phyloP scores from a whole-genome alignment of 2,329 filamentous ascomycete genomes.

The Claviceps africana region DNA sequence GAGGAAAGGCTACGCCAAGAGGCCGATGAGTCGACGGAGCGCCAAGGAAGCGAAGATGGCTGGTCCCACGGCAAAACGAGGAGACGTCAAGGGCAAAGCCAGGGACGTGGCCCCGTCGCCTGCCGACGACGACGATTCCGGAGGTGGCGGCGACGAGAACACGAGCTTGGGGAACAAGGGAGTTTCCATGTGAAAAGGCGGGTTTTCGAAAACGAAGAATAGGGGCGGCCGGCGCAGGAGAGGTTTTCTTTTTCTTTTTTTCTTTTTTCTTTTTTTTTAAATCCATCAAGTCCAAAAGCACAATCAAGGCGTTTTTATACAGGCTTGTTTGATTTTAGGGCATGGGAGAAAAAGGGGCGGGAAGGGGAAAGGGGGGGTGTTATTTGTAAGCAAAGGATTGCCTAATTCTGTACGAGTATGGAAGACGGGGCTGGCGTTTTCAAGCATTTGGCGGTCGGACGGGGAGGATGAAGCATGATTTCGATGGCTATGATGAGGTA shows the following conservation, averaged over 20 bases:
- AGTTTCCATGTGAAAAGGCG: slow-evolving; percentile 28
- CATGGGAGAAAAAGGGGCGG: not conserved
- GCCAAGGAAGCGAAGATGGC: slow-evolving; percentile 25
- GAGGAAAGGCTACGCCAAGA: slow-evolving; percentile 14
- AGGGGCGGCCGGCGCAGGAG: not conserved
- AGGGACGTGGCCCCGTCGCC: slow-evolving; percentile 28
- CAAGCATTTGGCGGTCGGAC: no score
- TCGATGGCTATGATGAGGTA: no score
- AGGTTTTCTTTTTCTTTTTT: no score
- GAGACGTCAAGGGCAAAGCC: slow-evolving; percentile 30
- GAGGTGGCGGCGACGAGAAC: slow-evolving; percentile 19
- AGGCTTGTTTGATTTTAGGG: not conserved
- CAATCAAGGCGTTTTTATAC: not conserved
- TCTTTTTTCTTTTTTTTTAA: no score
- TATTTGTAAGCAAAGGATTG: not conserved
- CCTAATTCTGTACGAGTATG: not conserved
- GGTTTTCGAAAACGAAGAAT: not conserved
- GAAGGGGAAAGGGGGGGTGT: no score
- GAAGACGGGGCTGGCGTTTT: slow-evolving; percentile 31
- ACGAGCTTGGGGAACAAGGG: slow-evolving; percentile 11
- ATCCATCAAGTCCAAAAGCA: not conserved
- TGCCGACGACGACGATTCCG: slow-evolving; percentile 24
- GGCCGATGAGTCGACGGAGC: slow-evolving; percentile 27
- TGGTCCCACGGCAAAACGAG: slow-evolving; percentile 13
- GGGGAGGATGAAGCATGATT: no score